Evolutionary conservation across 164 flowering plant genomes (phyloP), one percentile per base, ranked within the genome.

Genomic region (Hamamelis virginiana): DNA sequence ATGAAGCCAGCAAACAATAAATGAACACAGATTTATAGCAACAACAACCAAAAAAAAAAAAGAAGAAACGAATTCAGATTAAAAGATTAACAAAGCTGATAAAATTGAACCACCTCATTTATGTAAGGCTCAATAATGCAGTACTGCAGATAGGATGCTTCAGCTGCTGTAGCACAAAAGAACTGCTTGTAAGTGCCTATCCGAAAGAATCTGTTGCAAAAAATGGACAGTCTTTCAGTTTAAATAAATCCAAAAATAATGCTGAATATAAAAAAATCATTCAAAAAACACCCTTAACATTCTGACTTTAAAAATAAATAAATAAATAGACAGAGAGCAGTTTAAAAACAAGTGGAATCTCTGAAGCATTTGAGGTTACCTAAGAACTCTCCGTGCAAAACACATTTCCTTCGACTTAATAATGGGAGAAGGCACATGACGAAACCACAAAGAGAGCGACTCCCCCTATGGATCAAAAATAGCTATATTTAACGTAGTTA

Each of bases 381-480:
- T 81, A 62, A 94, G 77, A 67, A 92, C 53, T 71, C 64, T 80
- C 55, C 95, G 82, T 16, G 92, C 89, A 80, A 94, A 89, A 70
- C 67, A 57, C 84, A 94, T 83, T 76, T 89, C 87, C 77, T 84
- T 88, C 18, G 97, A 86, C 44, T 80, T 88, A n/a, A 87, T 59
- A 64, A 88, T 62, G 14, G 68, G 52, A 65, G 80, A 70, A 45
- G 89, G 77, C 68, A 90, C 62, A 9, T 26, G 72, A 26, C 85
- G 76, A 15, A 94, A 86, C 97, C 97, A 94, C 72, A 82, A 66
- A 66, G 91, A 79, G 18, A 94, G 86, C 65, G 94, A 75, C 75
- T 89, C 93, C 38, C 89, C 89, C 98, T 94, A 80, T 21, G 59
- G 23, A 70, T 27, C 52, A 73, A 65, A 63, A 68, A 50, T 43